Evolutionary conservation across 83 land plant species (phyloP), one percentile per base, ranked within the genome.

Genomic region (Picea mariana): DNA sequence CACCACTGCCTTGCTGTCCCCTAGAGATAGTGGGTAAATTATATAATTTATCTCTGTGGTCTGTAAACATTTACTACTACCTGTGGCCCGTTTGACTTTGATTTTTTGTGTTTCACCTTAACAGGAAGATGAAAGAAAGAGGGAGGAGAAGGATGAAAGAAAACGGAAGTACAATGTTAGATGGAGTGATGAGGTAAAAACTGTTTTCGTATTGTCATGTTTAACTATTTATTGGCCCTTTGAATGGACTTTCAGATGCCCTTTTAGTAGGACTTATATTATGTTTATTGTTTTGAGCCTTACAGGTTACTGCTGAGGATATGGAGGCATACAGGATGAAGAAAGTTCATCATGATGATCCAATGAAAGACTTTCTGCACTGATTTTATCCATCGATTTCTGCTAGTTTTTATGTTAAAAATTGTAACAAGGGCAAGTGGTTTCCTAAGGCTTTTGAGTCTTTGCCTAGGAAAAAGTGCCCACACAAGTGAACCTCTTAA

Each of bases 41-140:
- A 40, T 42, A 71, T 0, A 21, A 20, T 71, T 40, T 20, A 40
- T 40, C 75, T 38, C 0, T 71, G 12, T 71, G 3, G 21, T 47
- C 23, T 20, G 40, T 71, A n/a, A 20, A 47, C 21, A 73, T 47
- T 21, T 73, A 17, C 34, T 34, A 71, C 13, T 11, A n/a, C 21
- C 49, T 23, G 40, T 23, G 31, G 15, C 16, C n/a, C 15, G 8
- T 69, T 12, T 68, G 18, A 66, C 83, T 40, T 42, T 15, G 26
- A 65, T 34, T 69, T 23, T 42, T 79, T 15, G 44, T 71, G 44
- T 77, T 82, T 21, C 5, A 55, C 69, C 4, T 61, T 47, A 13
- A 11, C 87, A 94, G 95, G 98, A 97, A 92, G 99, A 97, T 67
- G 92, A 93, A 65, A 92, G 91, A 83, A 88, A 79, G 86, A 92